Percentiles rank a stretch among this genome's conserved stretches.
Conservation (phyloP, 2,329 filamentous ascomycete genomes). For the Botrytis galanthina region DNA sequence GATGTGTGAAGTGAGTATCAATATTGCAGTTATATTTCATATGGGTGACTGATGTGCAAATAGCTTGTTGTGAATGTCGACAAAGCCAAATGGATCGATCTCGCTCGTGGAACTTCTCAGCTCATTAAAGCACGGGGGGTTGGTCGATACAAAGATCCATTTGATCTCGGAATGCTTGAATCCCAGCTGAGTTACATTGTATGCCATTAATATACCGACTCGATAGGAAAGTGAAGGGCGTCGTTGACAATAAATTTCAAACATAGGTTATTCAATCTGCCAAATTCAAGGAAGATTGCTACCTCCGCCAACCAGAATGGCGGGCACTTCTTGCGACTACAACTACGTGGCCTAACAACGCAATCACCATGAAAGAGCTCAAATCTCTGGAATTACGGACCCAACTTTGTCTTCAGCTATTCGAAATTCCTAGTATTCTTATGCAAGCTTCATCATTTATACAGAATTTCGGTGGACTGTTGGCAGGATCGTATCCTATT, state of each 20-base stretch:
- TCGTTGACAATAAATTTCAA: not conserved
- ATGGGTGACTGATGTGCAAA: not conserved
- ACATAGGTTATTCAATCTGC: slow-evolving; percentile 14
- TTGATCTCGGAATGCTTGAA: slow-evolving; percentile 27
- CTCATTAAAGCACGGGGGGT: slow-evolving; percentile 23
- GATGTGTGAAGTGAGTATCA: slow-evolving; percentile 23
- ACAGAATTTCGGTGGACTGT: not conserved
- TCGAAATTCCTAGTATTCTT: slow-evolving; percentile 7
- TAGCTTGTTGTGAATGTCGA: slow-evolving; percentile 24
- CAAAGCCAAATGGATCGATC: slow-evolving; percentile 23
- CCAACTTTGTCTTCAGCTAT: not conserved
- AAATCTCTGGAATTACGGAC: not conserved
- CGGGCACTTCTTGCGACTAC: not conserved
- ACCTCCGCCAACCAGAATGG: slow-evolving; percentile 18
- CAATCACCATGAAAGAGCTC: not conserved
- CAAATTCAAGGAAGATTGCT: slow-evolving; percentile 15
- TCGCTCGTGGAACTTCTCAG: slow-evolving; percentile 21
- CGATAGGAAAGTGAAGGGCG: not conserved
- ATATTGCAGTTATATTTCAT: not conserved
- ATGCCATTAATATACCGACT: not conserved
- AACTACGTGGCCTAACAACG: not conserved
- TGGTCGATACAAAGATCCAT: slow-evolving; percentile 20
- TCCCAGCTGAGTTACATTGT: slow-evolving; percentile 26
- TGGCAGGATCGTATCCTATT: not conserved
- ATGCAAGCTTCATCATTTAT: not conserved